Base-by-base conservation (phyloP, 352 stramenopile species). In the Globisporangium viniferum region DNA sequence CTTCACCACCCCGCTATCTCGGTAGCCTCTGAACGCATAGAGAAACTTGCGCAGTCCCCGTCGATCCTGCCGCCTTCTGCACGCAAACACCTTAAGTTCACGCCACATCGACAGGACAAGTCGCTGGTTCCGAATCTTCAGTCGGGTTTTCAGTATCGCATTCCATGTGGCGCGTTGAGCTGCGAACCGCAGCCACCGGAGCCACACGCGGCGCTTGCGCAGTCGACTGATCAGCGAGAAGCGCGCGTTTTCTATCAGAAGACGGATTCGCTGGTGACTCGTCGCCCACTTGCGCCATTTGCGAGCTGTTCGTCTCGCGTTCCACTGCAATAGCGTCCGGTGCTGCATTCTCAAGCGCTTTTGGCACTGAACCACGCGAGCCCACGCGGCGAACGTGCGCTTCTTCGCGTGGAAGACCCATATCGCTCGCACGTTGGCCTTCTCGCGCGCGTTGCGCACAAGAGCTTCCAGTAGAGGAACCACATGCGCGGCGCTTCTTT, bases 391-490 rank as follows among this genome's bases (percentile, higher is more conserved):
- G 18, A 77, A 18, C 20, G 65, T 18, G 24, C 33, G 69, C 49
- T 74, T 73, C 57, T 80, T 80, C 31, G 71, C 49, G 27, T 75
- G 70, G 18, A 46, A 44, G 20, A 67, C 31, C 36, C 48, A 67
- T 33, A 64, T 60, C 64, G 24, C 54, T 24, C 22, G 60, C 44
- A 63, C 46, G 8, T 65, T 74, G 66, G 10, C 6, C 64, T 63
- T 58, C 39, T 81, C 67, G 33, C 46, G 53, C 6, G 36, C 61
- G 14, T 55, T 61, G 35, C 56, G 57, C 20, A 79, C 29, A 35
- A 80, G 31, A 41, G 39, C 36, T 71, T 73, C 77, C 77, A 84
- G 24, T 68, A 66, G 9, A 72, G 66, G 62, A 84, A 80, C 63
- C 55, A 79, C 44, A 62, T 41, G 20, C 58, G 63, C 20, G 31